These are phyloP conservation scores for Starmerella cellae DNA, from an alignment of 805 yeast species.

Conservation along the genomic window DNA sequence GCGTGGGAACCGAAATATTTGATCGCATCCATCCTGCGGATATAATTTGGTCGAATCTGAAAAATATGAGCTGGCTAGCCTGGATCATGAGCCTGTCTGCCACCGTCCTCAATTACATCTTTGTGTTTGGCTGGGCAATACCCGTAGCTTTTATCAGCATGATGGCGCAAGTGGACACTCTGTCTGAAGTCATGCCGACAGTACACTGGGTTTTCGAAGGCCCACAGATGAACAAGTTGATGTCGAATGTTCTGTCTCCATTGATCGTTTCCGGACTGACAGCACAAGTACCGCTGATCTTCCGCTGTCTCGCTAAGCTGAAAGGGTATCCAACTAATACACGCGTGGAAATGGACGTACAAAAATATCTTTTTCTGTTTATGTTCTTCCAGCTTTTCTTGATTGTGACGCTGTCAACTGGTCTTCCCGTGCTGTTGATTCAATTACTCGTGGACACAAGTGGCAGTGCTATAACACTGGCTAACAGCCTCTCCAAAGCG, in stretches of 20 bases:
- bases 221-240: conserved; percentile 42
- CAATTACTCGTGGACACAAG: conserved; percentile 19
- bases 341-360: conserved; percentile 55
- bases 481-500: conserved; percentile 70
- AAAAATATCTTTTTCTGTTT: conserved; percentile 65
- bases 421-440: conserved; percentile 40
- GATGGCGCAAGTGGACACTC: conserved; percentile 57
- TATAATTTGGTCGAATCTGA: conserved; percentile 56
- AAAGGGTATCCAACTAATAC: conserved; percentile 52
- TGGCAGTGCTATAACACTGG: conserved; percentile 41
- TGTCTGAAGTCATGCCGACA: conserved; percentile 49
- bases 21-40: conserved; percentile 51
- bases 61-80: conserved; percentile 30
- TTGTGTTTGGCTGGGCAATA: conserved; percentile 59
- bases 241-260: conserved; percentile 58
- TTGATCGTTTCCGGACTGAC: conserved; percentile 50
- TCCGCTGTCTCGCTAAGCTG: conserved; percentile 40
- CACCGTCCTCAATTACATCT: conserved; percentile 33
- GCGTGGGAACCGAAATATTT: conserved; percentile 9
- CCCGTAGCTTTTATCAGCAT: conserved; percentile 76
- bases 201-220: conserved; percentile 41
- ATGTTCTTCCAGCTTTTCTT: conserved; percentile 70
- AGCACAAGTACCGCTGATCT: conserved; percentile 45
- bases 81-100: conserved; percentile 32
- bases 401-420: conserved; percentile 74